Evolutionary conservation across 495 filamentous ascomycete species (phyloP).

Genomic region (Neurospora sp.): DNA sequence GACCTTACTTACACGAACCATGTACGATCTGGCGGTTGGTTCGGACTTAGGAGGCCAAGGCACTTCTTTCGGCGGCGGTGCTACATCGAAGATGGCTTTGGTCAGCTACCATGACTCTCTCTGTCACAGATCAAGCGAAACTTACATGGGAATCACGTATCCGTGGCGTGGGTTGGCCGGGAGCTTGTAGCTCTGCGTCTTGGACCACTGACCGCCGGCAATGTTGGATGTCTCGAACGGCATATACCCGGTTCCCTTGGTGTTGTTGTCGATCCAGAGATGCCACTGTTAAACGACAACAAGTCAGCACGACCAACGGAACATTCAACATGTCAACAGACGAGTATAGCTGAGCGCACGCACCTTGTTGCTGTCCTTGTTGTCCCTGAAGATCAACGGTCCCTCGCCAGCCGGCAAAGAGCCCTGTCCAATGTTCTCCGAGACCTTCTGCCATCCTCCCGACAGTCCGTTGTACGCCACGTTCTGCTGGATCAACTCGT

Average conservation of each 20-base stretch:
- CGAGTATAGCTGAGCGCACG: neutral
- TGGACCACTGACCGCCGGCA: neutral
- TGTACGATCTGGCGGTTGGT: neutral
- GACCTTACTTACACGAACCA: neutral
- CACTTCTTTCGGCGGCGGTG: neutral
- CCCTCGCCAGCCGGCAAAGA: slow-evolving; percentile 1
- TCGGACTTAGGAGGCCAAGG: neutral
- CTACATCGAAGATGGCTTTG: neutral
- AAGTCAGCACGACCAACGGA: neutral
- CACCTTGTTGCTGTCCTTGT: neutral
- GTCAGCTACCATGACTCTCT: neutral
- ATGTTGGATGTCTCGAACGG: slow-evolving; percentile 1
- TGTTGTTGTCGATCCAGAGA: slow-evolving; percentile 4
- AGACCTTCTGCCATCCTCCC: slow-evolving; percentile 1
- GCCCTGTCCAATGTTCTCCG: slow-evolving; percentile 1
- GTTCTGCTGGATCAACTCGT: slow-evolving; percentile 2
- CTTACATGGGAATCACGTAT: slow-evolving; percentile 2
- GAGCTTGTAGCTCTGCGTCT: neutral
- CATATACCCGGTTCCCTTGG: neutral
- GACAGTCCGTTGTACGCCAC: neutral
- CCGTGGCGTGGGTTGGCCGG: slow-evolving; percentile 3
- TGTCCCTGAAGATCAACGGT: slow-evolving; percentile 4
- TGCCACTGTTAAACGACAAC: neutral
- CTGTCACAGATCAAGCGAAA: neutral
- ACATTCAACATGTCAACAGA: neutral